Conservation (phyloP, 164 flowering plant species). For the Umbellularia californica region DNA sequence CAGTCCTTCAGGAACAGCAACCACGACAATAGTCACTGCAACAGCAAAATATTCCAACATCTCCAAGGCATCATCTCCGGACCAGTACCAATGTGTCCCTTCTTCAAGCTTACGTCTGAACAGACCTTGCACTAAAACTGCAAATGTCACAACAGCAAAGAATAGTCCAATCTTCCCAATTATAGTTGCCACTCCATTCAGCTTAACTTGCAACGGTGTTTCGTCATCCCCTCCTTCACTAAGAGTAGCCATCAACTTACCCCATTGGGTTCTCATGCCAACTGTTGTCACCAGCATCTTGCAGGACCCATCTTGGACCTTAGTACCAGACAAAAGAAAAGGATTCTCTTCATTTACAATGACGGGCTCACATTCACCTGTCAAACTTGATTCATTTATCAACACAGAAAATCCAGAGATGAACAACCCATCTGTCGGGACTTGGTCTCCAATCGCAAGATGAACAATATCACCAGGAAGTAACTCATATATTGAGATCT, state of each 20-base stretch:
- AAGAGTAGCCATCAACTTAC: conserved; percentile 93
- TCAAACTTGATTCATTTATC: conserved; percentile 89
- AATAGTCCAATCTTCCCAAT: conserved; percentile 89
- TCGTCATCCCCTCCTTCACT: conserved; percentile 98
- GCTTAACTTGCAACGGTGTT: conserved; percentile 94
- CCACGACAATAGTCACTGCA: conserved; percentile 96
- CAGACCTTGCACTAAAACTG: conserved; percentile 79
- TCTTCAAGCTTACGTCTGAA: conserved; percentile 52
- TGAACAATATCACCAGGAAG: conserved; percentile 95
- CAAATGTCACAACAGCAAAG: conserved; percentile 90
- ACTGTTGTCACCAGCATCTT: conserved; percentile 95
- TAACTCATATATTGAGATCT: conserved; percentile 80
- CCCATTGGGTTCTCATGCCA: conserved; percentile 99
- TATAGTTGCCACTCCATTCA: conserved; percentile 90
- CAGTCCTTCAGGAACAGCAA: conserved; percentile 95
- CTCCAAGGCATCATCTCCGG: conserved; percentile 76
- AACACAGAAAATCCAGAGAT: conserved; percentile 73
- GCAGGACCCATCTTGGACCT: conserved; percentile 95
- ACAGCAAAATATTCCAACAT: conserved; percentile 84
- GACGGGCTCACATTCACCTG: conserved; percentile 91
- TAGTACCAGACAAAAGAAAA: conserved; percentile 91
- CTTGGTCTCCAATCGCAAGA: conserved; percentile 88
- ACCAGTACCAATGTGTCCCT: conserved; percentile 70
- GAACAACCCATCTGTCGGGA: conserved; percentile 95
- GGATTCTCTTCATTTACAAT: conserved; percentile 55